phyloP scores from a whole-genome alignment of 2,329 filamentous ascomycete species.

The Sclerotinia minor region DNA sequence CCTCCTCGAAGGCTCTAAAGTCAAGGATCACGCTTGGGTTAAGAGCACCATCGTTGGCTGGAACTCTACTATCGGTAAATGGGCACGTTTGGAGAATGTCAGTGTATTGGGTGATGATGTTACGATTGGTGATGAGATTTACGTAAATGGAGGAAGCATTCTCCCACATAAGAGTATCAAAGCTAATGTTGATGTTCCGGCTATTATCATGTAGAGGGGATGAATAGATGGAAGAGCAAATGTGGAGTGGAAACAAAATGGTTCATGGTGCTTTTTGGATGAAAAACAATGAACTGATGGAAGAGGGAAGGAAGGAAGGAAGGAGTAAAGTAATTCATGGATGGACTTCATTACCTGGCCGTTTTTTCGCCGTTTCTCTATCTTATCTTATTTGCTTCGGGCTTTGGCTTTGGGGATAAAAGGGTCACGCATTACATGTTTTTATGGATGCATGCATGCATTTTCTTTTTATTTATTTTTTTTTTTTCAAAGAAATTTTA shows the following conservation, averaged over 20 bases:
- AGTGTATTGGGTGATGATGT: constrained; percentile 98
- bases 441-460: constrained; percentile 16
- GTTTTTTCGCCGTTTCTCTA: constrained; percentile 21
- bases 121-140: constrained; percentile 95
- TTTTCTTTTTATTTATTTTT: neutral
- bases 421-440: constrained; percentile 16
- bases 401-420: constrained; percentile 14
- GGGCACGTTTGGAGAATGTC: constrained; percentile 96
- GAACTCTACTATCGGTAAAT: constrained; percentile 94
- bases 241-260: neutral
- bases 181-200: constrained; percentile 83
- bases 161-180: constrained; percentile 99
- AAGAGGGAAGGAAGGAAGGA: neutral
- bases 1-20: constrained; percentile 81
- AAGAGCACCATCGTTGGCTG: constrained; percentile 98
- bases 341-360: constrained; percentile 18
- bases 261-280: constrained; percentile 3
- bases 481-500: constrained; percentile 14
- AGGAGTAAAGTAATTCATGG: constrained; percentile 20
- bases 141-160: constrained; percentile 95
- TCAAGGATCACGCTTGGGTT: constrained; percentile 98
- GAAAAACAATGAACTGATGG: neutral
- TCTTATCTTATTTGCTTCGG: constrained; percentile 15
- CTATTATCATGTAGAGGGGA: constrained; percentile 63
- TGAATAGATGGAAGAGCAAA: neutral